Conservation (phyloP, 2,329 filamentous ascomycete genomes). For the Pestalotiopsis sp. region DNA sequence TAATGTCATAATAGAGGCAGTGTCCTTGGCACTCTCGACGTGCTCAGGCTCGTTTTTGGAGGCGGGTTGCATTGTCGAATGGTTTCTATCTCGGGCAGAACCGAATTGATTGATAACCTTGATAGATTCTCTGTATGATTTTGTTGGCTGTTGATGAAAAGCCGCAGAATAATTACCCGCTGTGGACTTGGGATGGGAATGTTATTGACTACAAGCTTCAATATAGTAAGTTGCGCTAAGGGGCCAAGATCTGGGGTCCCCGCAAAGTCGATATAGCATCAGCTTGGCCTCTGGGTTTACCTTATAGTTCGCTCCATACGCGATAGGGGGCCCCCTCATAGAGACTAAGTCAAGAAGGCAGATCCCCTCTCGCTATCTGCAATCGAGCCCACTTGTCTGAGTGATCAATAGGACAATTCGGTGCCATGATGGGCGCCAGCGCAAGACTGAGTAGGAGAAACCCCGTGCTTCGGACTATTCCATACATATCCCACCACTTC, state of each 20-base stretch:
- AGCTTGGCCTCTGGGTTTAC: not conserved
- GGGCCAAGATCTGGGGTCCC: not conserved
- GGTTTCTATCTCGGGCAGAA: not conserved
- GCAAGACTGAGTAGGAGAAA: not conserved
- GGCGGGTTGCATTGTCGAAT: not conserved
- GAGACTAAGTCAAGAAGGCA: too few relatives aligned
- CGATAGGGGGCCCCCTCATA: not conserved
- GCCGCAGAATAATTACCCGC: not conserved
- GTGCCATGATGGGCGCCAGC: not conserved
- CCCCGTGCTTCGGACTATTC: not conserved
- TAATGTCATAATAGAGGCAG: not conserved
- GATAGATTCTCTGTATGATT: too few relatives aligned
- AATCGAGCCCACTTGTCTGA: too few relatives aligned
- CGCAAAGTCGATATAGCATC: not conserved
- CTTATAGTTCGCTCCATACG: not conserved
- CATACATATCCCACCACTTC: not conserved
- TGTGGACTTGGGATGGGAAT: not conserved
- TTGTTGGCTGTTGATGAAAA: not conserved
- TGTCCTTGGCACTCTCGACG: not conserved
- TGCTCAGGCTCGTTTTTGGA: not conserved
- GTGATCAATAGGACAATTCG: too few relatives aligned
- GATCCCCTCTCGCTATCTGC: too few relatives aligned
- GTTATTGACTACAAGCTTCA: not conserved
- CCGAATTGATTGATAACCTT: too few relatives aligned
- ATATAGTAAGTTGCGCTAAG: not conserved